Conservation (phyloP, 1,284 basidiomycete species). For the Fomitopsis schrenkii region DNA sequence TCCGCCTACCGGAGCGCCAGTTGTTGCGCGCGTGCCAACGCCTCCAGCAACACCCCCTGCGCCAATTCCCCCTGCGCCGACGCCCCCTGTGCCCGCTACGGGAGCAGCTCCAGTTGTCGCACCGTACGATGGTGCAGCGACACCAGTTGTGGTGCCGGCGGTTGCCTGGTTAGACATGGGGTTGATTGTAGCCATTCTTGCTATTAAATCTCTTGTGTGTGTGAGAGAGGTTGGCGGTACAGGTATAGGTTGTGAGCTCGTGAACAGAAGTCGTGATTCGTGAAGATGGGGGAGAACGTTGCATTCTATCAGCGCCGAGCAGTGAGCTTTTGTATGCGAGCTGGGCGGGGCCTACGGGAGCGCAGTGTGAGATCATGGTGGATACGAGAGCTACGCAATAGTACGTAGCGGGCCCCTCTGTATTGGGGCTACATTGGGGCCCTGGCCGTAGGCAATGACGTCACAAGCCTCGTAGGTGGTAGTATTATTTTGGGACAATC, state of each 20-base stretch:
- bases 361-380: too few relatives aligned
- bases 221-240: not conserved
- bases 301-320: too few relatives aligned
- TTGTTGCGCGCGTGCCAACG: not conserved
- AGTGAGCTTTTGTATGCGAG: too few relatives aligned
- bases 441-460: too few relatives aligned
- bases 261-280: not conserved
- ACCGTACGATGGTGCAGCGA: not conserved
- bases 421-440: too few relatives aligned
- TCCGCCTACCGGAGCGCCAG: conserved; percentile 27
- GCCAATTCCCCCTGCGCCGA: too few relatives aligned
- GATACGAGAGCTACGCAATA: too few relatives aligned
- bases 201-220: not conserved
- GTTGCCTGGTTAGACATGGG: not conserved
- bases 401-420: too few relatives aligned
- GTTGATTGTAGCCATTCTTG: not conserved
- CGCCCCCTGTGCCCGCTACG: conserved; percentile 14
- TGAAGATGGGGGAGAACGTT: too few relatives aligned
- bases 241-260: not conserved
- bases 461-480: too few relatives aligned
- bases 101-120: conserved; percentile 1
- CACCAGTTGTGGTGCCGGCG: not conserved
- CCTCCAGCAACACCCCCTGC: not conserved
- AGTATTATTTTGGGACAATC: too few relatives aligned
- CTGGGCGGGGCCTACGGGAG: too few relatives aligned